Evolutionary conservation across 73 alveolate genomes (phyloP).

Genomic region (Halteria grandinella): DNA sequence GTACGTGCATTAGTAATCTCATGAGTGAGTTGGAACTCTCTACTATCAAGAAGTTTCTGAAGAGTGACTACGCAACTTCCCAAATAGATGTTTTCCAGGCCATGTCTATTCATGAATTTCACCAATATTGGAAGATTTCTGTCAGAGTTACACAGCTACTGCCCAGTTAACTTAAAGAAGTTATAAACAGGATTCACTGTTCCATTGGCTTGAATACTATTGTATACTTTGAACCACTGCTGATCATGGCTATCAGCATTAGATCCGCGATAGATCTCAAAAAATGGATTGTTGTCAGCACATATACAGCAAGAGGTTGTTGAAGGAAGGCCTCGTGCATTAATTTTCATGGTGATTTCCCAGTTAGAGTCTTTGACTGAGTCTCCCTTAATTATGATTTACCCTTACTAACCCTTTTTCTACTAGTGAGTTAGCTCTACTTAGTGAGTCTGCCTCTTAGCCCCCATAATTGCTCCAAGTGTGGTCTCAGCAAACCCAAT

Average conservation of each 20-base stretch:
- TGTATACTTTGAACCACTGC: background rate
- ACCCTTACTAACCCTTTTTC: slow-evolving; percentile 47
- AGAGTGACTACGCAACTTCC: slow-evolving; percentile 7
- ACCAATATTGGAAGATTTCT: slow-evolving; percentile 6
- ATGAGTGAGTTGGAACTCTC: background rate
- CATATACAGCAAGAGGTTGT: background rate
- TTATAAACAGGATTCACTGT: slow-evolving; percentile 10
- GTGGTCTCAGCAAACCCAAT: slow-evolving; percentile 64
- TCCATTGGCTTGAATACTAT: background rate
- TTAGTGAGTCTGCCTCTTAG: slow-evolving; percentile 61
- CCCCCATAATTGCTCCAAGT: slow-evolving; percentile 69
- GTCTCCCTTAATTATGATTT: slow-evolving; percentile 36
- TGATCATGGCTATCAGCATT: background rate
- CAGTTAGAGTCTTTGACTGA: slow-evolving; percentile 38
- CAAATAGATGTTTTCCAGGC: background rate
- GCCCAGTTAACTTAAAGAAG: slow-evolving; percentile 9
- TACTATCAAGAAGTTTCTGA: background rate
- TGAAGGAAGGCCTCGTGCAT: background rate
- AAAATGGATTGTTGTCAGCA: slow-evolving; percentile 22
- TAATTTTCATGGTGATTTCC: background rate
- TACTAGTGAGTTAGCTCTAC: slow-evolving; percentile 24
- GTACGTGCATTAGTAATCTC: background rate
- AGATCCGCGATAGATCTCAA: slow-evolving; percentile 18
- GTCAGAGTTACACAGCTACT: slow-evolving; percentile 20
- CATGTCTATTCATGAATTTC: background rate